These are phyloP conservation scores for Oryza officinalis DNA, from an alignment of 176 grass and related monocot genomes.

Conservation along the genomic window DNA sequence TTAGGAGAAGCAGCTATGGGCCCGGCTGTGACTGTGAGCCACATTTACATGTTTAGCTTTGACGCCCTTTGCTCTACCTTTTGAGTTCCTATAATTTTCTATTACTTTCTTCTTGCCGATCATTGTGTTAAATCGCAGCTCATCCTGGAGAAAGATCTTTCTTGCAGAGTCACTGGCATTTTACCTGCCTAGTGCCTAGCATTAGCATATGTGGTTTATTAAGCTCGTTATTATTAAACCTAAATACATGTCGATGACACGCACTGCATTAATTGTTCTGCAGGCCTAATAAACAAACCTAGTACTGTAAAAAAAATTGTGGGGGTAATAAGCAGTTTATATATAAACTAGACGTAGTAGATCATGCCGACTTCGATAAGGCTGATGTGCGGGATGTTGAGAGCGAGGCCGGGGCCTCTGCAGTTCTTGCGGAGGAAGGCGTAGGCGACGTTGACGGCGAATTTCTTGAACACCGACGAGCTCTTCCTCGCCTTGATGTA, in stretches of 20 bases:
- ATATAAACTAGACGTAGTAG: slow-evolving; percentile 59
- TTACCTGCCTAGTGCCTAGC: too few species aligned
- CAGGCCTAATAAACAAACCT: too few species aligned
- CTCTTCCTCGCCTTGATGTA: slow-evolving; percentile 67
- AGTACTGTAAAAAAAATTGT: too few species aligned
- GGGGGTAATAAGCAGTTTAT: neutral
- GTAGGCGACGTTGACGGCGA: slow-evolving; percentile 62
- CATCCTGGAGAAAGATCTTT: neutral
- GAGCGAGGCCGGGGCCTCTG: slow-evolving; percentile 52
- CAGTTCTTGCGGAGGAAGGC: slow-evolving; percentile 72
- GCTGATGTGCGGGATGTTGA: slow-evolving; percentile 68
- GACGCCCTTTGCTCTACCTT: neutral
- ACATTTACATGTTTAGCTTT: neutral
- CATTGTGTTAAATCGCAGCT: neutral
- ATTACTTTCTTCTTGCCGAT: neutral
- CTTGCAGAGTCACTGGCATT: too few species aligned
- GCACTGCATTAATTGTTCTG: neutral
- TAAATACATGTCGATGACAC: neutral
- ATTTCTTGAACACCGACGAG: slow-evolving; percentile 59
- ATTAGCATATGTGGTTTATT: neutral
- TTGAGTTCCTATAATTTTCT: neutral
- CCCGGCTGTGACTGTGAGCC: too few species aligned
- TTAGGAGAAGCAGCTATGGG: neutral
- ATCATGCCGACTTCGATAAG: slow-evolving; percentile 82
- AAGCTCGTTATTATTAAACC: neutral